A percentile compares a stretch with the other conserved stretches of the same genome.
Conservation (phyloP, 2,329 filamentous ascomycete genomes). For the Aspergillus eucalypticola region DNA sequence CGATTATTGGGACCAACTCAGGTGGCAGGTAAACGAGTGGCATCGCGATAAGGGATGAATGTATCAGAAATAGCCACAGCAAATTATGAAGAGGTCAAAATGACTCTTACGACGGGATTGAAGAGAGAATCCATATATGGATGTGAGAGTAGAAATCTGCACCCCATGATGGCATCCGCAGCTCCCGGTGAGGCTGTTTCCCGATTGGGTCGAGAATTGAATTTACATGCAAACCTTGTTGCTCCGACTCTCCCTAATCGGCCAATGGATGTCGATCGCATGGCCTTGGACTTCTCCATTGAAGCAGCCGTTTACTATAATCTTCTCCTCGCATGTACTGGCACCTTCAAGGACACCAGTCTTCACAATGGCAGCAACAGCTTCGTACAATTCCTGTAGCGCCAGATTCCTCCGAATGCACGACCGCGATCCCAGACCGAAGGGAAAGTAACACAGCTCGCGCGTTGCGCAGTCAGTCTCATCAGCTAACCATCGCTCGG, state of each 20-base stretch:
- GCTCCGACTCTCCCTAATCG: neutral
- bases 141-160: too few relatives aligned
- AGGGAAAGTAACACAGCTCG: neutral
- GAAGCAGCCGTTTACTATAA: constrained; percentile 2
- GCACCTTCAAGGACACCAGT: neutral
- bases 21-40: neutral
- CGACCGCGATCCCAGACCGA: constrained; percentile 4
- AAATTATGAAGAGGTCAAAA: too few relatives aligned
- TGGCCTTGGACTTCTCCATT: constrained; percentile 5
- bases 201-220: too few relatives aligned
- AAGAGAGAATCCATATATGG: neutral
- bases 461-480: neutral
- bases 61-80: too few relatives aligned
- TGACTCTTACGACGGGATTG: too few relatives aligned
- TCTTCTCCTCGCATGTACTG: neutral
- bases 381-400: neutral
- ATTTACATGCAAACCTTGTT: too few relatives aligned
- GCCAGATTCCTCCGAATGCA: constrained; percentile 8
- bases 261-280: constrained; percentile 1
- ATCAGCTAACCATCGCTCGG: constrained; percentile 2
- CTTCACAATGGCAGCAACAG: neutral
- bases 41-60: neutral
- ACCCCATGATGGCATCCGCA: too few relatives aligned
- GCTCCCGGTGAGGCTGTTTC: too few relatives aligned
- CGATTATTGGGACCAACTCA: neutral